Evolutionary conservation across 306 rosid species (phyloP).

Genomic region (Quercus cerris): DNA sequence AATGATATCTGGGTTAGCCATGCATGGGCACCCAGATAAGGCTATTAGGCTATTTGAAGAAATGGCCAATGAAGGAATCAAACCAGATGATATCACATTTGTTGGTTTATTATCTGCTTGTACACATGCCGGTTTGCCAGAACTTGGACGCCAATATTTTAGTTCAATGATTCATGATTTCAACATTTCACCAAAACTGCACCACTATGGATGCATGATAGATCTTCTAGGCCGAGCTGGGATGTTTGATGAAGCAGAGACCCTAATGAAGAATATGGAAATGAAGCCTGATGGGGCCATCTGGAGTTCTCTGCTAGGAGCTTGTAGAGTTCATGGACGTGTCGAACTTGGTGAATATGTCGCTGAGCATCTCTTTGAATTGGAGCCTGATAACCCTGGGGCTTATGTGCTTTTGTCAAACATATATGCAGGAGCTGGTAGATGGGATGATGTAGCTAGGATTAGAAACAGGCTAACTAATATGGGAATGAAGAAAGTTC

Average conservation of each 20-base stretch:
- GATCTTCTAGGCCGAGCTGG: constrained; percentile 74
- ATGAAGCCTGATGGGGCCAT: constrained; percentile 83
- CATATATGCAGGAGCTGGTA: constrained; percentile 75
- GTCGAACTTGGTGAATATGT: constrained; percentile 64
- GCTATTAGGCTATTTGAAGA: constrained; percentile 53
- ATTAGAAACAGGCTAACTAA: constrained; percentile 69
- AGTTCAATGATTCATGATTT: constrained; percentile 51
- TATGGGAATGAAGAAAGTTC: constrained; percentile 83
- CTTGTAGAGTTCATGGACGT: constrained; percentile 58
- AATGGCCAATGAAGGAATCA: constrained; percentile 44
- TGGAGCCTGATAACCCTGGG: constrained; percentile 72
- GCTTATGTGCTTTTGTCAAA: constrained; percentile 73
- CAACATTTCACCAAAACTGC: constrained; percentile 52
- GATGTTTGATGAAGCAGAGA: constrained; percentile 68
- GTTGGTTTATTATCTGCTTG: constrained; percentile 85
- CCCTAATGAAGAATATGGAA: constrained; percentile 55
- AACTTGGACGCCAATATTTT: constrained; percentile 57
- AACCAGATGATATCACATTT: constrained; percentile 76
- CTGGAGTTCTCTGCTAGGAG: constrained; percentile 87
- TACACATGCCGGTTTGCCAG: constrained; percentile 64
- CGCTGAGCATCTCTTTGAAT: constrained; percentile 56
- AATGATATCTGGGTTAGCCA: constrained; percentile 73
- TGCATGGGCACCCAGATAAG: constrained; percentile 60
- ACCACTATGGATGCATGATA: constrained; percentile 82
- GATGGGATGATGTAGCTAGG: constrained; percentile 83